Evolutionary conservation across 176 grass and related monocot genomes (phyloP), one percentile per base, ranked within the genome.

Genomic region (Chrysopogon serrulatus): DNA sequence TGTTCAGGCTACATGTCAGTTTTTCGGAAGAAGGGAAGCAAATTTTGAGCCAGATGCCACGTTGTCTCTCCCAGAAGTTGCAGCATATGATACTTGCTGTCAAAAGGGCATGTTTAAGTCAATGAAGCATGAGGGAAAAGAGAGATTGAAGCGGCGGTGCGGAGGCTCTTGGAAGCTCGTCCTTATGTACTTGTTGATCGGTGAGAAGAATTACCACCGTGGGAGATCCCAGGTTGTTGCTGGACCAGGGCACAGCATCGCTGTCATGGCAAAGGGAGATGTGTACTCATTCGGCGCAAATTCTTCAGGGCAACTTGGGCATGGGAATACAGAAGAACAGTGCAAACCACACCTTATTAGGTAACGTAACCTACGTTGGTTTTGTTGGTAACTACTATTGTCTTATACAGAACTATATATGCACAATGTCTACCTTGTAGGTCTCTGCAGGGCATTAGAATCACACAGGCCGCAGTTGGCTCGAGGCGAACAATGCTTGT

Each of bases 101-200:
- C 69, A 83, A 71, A 87, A 83, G 82, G 37, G 78, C 62, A 82
- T 90, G 21, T 87, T 90, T 68, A 90, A 71, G 39, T 13, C 27
- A 4, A 88, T 94, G 87, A 68, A 72, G 40, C 8, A 45, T 0
- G 82, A 94, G 8, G 87, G 87, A 36, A 85, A 67, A 53, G 85
- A 86, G 14, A 33, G 37, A 34, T 15, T 94, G 56, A 94, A 92
- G 74, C 68, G 80, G 28, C 24, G 40, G 15, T 92, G 92, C 14
- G 92, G 92, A 1, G 87, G 90, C 17, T 92, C 85, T 26, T 94
- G 92, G 92, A 94, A 94, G 87, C 77, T 88, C 43, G 92, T 94
- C 31, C 85, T 94, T 68, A 59, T 16, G 15, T 94, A 92, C 79
- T 74, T 90, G 78, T 45, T 92, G 65, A 85, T 89, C n/a, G 90